A percentile compares a stretch with the other conserved stretches of the same genome.
Conservation (phyloP, 2,329 filamentous ascomycete genomes). For the Pezicula radicicola region DNA sequence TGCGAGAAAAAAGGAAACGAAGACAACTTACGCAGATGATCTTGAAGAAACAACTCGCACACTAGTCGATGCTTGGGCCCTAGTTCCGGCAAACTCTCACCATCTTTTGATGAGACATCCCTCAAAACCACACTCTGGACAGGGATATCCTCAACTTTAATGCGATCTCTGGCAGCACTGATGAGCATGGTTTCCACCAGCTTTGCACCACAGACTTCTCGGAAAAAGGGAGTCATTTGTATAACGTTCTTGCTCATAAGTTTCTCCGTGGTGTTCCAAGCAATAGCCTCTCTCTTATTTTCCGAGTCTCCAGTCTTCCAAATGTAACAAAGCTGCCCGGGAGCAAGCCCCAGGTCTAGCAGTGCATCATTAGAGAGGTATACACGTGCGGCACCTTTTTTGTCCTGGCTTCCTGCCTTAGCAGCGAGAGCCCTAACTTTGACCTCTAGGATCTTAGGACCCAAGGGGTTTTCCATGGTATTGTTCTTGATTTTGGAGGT, state of each 20-base stretch:
- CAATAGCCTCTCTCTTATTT: conserved; percentile 44
- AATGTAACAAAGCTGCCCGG: conserved; percentile 58
- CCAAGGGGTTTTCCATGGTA: conserved; percentile 22
- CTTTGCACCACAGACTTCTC: conserved; percentile 69
- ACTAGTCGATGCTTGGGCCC: conserved; percentile 28
- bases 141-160: conserved; percentile 30
- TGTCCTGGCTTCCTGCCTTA: conserved; percentile 24
- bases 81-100: conserved; percentile 25
- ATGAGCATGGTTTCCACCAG: conserved; percentile 68
- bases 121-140: conserved; percentile 57
- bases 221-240: conserved; percentile 71
- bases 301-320: conserved; percentile 31
- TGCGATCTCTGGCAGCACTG: conserved; percentile 44
- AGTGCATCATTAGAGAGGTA: conserved; percentile 38
- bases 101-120: conserved; percentile 47
- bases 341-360: conserved; percentile 47
- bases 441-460: conserved; percentile 30
- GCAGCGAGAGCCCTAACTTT: conserved; percentile 26
- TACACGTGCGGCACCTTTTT: conserved; percentile 29
- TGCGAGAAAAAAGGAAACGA: neutral
- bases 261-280: conserved; percentile 59
- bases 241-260: conserved; percentile 61
- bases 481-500: conserved; percentile 15
- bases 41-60: conserved; percentile 46
- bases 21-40: conserved; percentile 32